phyloP scores from a whole-genome alignment of 2,329 filamentous ascomycete genomes.

The Botrytis fabae region DNA sequence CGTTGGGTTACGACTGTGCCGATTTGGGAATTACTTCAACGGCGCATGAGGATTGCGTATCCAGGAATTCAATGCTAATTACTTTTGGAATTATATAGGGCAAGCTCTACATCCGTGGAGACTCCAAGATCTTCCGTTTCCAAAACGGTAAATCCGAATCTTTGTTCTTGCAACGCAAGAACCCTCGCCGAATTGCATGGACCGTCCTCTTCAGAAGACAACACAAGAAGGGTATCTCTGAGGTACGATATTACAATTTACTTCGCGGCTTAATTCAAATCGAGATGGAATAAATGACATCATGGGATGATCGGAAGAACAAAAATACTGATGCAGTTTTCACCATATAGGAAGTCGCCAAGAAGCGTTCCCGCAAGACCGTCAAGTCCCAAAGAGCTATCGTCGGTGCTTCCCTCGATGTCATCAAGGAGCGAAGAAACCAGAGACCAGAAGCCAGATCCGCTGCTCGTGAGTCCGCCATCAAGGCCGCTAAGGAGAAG shows the following conservation, averaged over 20 bases:
- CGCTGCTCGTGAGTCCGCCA: slow-evolving; percentile 84
- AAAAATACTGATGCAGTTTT: slow-evolving; percentile 14
- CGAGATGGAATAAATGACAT: slow-evolving; percentile 4
- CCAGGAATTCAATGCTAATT: slow-evolving; percentile 33
- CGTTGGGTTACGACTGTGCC: neutral
- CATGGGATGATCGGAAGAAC: slow-evolving; percentile 12
- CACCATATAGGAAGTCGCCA: slow-evolving; percentile 84
- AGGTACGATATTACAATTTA: slow-evolving; percentile 67
- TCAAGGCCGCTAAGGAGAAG: slow-evolving; percentile 99
- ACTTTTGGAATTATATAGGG: slow-evolving; percentile 59
- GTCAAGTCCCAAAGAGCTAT: slow-evolving; percentile 99
- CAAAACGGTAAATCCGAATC: slow-evolving; percentile 99
- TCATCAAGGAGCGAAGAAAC: slow-evolving; percentile 98
- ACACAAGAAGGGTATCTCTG: slow-evolving; percentile 99
- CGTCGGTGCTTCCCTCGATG: slow-evolving; percentile 97
- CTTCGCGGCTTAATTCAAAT: neutral
- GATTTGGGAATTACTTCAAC: neutral
- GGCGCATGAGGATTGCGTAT: neutral
- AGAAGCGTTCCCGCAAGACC: slow-evolving; percentile 97
- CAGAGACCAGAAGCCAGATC: slow-evolving; percentile 94
- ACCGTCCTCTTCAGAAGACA: slow-evolving; percentile 97
- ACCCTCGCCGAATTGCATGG: slow-evolving; percentile 99
- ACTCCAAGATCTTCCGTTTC: slow-evolving; percentile 99
- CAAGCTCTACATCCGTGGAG: slow-evolving; percentile 99
- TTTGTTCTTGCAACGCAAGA: slow-evolving; percentile 99